Percentiles rank a stretch among this genome's conserved stretches.
phyloP scores from a whole-genome alignment of 352 stramenopile species.

The Phytophthora ohioensis region DNA sequence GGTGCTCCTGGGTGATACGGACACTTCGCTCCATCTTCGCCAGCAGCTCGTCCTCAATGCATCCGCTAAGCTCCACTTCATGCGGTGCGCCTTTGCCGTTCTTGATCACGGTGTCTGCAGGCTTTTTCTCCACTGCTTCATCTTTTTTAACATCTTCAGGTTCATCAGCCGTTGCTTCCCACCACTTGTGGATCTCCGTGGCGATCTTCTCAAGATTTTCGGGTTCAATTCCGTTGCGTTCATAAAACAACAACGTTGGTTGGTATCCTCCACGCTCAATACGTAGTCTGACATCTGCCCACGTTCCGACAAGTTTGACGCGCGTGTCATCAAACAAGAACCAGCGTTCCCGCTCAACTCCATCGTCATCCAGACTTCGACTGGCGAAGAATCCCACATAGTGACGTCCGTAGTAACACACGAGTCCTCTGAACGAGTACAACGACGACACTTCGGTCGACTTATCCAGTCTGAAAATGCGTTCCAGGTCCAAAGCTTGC shows the following conservation, averaged over 20 bases:
- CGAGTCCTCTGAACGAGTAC: slow-evolving; percentile 82
- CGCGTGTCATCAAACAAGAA: slow-evolving; percentile 89
- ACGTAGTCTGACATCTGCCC: slow-evolving; percentile 73
- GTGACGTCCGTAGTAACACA: slow-evolving; percentile 88
- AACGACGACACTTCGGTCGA: slow-evolving; percentile 38
- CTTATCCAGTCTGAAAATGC: slow-evolving; percentile 74
- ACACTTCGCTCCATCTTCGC: slow-evolving; percentile 48
- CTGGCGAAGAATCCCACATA: slow-evolving; percentile 90
- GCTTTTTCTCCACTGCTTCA: slow-evolving; percentile 18
- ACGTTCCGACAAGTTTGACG: slow-evolving; percentile 78
- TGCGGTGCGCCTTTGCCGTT: slow-evolving; percentile 37
- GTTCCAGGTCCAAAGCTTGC: slow-evolving; percentile 71
- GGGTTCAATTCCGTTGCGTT: slow-evolving; percentile 73
- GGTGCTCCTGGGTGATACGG: slow-evolving; percentile 35
- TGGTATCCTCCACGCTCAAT: slow-evolving; percentile 86
- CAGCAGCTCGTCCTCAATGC: slow-evolving; percentile 40
- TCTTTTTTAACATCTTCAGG: slow-evolving; percentile 15
- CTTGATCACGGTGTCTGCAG: slow-evolving; percentile 25
- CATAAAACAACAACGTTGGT: slow-evolving; percentile 85
- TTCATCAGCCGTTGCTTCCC: slow-evolving; percentile 60
- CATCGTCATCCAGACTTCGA: slow-evolving; percentile 61
- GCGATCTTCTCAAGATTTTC: slow-evolving; percentile 73
- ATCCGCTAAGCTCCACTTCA: slow-evolving; percentile 36
- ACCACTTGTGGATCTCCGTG: slow-evolving; percentile 80
- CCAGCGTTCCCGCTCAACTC: slow-evolving; percentile 64